Evolutionary conservation across 768 basidiomycete species (phyloP).

Genomic region (Cystofilobasidium ferigula): DNA sequence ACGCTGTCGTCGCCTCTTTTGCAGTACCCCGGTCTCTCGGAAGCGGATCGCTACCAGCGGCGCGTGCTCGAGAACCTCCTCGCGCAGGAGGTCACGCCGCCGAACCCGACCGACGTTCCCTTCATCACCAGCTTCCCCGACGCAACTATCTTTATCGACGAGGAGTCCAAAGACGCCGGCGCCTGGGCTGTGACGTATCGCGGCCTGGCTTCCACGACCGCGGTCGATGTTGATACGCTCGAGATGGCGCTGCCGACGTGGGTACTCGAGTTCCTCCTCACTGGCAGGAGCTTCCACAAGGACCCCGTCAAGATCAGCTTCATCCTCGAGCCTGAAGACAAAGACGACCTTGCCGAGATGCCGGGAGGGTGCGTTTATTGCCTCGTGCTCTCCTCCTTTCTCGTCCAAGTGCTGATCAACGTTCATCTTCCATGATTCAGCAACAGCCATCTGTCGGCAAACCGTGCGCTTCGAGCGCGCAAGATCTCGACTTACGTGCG

Average conservation of each 20-base stretch:
- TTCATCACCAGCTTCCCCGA: conserved; percentile 49
- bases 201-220: conserved; percentile 53
- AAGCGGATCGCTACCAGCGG: conserved; percentile 30
- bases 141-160: conserved; percentile 63
- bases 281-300: conserved; percentile 46
- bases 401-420: neutral
- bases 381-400: neutral
- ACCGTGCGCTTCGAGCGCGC: conserved; percentile 66
- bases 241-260: conserved; percentile 76
- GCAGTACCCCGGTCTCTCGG: conserved; percentile 10
- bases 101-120: conserved; percentile 62
- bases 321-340: conserved; percentile 71
- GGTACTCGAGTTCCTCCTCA: conserved; percentile 74
- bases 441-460: conserved; percentile 76
- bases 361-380: conserved; percentile 61
- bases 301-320: conserved; percentile 71
- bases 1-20: neutral
- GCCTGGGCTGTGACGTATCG: conserved; percentile 66
- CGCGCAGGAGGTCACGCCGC: conserved; percentile 46
- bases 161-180: conserved; percentile 52
- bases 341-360: conserved; percentile 58
- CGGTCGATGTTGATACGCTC: conserved; percentile 47
- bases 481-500: conserved; percentile 75
- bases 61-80: conserved; percentile 38
- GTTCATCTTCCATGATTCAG: neutral